These are phyloP conservation scores for Metarhizium sp. DNA, from an alignment of 2,329 filamentous ascomycete genomes.

Conservation along the genomic window DNA sequence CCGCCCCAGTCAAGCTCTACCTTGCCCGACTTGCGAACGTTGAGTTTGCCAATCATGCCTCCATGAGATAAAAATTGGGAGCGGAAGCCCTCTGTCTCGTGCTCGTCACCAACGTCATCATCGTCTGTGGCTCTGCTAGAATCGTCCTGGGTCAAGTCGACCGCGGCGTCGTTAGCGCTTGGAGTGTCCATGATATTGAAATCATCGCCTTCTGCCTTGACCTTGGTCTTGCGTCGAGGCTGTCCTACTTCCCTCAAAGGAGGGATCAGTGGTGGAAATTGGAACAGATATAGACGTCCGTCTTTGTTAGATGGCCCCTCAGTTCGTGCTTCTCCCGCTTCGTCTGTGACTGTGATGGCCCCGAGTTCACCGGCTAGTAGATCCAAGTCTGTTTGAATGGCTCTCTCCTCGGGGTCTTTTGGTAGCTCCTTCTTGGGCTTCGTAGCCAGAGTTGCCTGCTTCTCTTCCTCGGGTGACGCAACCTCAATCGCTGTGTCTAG, in stretches of 20 bases:
- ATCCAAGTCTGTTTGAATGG: conserved; percentile 29
- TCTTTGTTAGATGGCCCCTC: conserved; percentile 31
- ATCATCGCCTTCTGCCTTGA: conserved; percentile 34
- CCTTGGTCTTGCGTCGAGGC: conserved; percentile 15
- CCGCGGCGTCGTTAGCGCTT: conserved; percentile 8
- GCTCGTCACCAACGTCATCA: conserved; percentile 18
- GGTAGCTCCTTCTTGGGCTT: conserved; percentile 15
- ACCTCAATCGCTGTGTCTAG: conserved; percentile 25
- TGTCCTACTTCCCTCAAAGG: conserved; percentile 32
- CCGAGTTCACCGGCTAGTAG: conserved; percentile 35
- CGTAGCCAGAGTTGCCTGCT: conserved; percentile 14
- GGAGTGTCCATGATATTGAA: conserved; percentile 25
- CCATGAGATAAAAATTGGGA: conserved; percentile 36
- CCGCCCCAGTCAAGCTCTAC: conserved; percentile 57
- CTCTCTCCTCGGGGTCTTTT: conserved; percentile 29
- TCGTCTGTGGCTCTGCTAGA: conserved; percentile 13
- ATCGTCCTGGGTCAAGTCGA: conserved; percentile 33
- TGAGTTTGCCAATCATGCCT: conserved; percentile 51
- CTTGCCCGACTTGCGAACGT: conserved; percentile 52
- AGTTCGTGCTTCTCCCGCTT: conserved; percentile 17
- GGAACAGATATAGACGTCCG: conserved; percentile 54
- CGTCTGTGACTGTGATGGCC: conserved; percentile 22
- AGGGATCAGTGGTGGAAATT: conserved; percentile 53
- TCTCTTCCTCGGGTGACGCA: conserved; percentile 8
- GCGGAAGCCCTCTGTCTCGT: conserved; percentile 23